These are phyloP conservation scores for Calocybe indica DNA, from an alignment of 768 basidiomycete species.

Conservation along the genomic window DNA sequence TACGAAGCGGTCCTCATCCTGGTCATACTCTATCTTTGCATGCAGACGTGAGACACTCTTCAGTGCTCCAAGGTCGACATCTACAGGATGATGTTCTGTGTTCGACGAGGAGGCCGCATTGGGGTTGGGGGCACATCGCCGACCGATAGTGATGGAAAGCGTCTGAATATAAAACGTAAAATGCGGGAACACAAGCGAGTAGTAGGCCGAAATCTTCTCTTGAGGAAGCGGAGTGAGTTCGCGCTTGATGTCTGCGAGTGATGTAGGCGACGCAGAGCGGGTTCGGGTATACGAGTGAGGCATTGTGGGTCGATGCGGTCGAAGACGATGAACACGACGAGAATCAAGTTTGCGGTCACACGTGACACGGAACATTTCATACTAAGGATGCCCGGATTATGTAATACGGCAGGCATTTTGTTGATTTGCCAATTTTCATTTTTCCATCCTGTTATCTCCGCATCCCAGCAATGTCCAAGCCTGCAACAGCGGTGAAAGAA, in stretches of 20 bases:
- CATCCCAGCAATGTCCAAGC: not conserved
- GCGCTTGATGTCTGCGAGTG: slow-evolving; percentile 18
- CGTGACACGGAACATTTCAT: too few species aligned
- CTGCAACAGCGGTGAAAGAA: too few species aligned
- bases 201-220: slow-evolving; percentile 88
- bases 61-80: slow-evolving; percentile 90
- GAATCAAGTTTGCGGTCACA: slow-evolving; percentile 10
- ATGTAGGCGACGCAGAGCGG: slow-evolving; percentile 31
- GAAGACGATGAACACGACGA: slow-evolving; percentile 11
- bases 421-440: too few species aligned
- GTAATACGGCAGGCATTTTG: too few species aligned
- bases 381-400: too few species aligned
- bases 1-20: slow-evolving; percentile 82
- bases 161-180: slow-evolving; percentile 98
- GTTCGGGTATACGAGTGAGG: slow-evolving; percentile 37
- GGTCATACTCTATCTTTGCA: slow-evolving; percentile 92
- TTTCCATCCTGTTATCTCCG: not conserved
- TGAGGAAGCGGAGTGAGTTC: slow-evolving; percentile 34
- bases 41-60: slow-evolving; percentile 98
- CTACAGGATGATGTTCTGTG: slow-evolving; percentile 53
- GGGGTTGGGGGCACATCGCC: slow-evolving; percentile 63
- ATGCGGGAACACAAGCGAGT: slow-evolving; percentile 88
- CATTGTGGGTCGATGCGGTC: not conserved
- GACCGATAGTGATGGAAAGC: slow-evolving; percentile 88
- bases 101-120: slow-evolving; percentile 50